Evolutionary conservation across 2,329 filamentous ascomycete genomes (phyloP).

Genomic region (Colletotrichum sp.): DNA sequence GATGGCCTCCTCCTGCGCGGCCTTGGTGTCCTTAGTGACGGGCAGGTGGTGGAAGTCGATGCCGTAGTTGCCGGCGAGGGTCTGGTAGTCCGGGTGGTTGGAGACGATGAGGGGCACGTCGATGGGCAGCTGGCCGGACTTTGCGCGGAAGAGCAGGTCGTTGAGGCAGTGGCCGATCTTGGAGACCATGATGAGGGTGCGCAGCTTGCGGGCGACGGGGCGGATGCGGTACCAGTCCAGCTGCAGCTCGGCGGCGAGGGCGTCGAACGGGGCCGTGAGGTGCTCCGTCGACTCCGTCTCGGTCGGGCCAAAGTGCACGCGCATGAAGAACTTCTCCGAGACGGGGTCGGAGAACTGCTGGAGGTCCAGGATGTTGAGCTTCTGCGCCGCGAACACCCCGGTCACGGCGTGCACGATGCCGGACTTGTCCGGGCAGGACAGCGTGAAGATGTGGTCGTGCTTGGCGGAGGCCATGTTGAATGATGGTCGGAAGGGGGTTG

Average conservation of each 20-base stretch:
- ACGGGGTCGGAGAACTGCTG: conserved; percentile 83
- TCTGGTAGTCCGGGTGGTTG: conserved; percentile 77
- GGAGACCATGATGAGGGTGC: conserved; percentile 86
- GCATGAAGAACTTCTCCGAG: conserved; percentile 84
- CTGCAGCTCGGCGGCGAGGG: conserved; percentile 65
- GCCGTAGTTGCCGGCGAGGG: conserved; percentile 74
- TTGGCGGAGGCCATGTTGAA: conserved; percentile 18
- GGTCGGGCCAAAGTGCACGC: conserved; percentile 78
- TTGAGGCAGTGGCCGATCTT: conserved; percentile 89
- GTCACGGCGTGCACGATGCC: conserved; percentile 88
- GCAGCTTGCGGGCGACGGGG: conserved; percentile 71
- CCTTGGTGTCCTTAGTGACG: conserved; percentile 79
- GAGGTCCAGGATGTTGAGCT: conserved; percentile 82
- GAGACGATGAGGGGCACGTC: conserved; percentile 81
- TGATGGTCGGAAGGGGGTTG: neutral
- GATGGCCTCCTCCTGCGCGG: conserved; percentile 73
- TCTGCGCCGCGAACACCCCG: conserved; percentile 73
- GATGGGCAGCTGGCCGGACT: conserved; percentile 75
- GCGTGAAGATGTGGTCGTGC: conserved; percentile 69
- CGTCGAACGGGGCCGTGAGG: conserved; percentile 60
- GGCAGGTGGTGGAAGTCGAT: conserved; percentile 83
- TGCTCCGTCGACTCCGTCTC: conserved; percentile 53
- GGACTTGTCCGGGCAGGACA: conserved; percentile 84
- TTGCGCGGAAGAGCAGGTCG: conserved; percentile 81
- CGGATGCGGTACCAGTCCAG: conserved; percentile 74